Conservation (phyloP, 768 basidiomycete species). For the Terana coerulea region DNA sequence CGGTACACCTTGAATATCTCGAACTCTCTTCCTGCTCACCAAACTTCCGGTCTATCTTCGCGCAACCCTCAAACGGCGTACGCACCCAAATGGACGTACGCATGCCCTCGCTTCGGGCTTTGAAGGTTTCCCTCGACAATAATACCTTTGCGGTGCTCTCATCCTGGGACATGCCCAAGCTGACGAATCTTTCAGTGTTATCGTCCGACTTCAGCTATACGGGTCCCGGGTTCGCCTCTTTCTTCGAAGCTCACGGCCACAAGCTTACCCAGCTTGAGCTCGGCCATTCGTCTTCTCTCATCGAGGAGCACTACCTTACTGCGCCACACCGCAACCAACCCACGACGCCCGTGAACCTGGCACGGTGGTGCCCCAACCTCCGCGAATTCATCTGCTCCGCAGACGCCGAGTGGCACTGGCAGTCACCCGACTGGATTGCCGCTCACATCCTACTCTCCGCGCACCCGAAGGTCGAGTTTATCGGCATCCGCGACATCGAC, state of each 20-base stretch:
- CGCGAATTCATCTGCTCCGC: conserved; percentile 69
- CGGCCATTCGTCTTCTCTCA: conserved; percentile 63
- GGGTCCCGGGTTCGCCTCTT: conserved; percentile 57
- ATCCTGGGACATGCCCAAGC: conserved; percentile 59
- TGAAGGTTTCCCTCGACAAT: conserved; percentile 70
- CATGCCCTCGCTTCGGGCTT: conserved; percentile 61
- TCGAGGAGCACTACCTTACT: conserved; percentile 66
- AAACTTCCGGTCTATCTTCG: conserved; percentile 36
- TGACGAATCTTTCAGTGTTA: conserved; percentile 63
- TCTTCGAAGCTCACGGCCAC: conserved; percentile 63
- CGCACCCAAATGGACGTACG: conserved; percentile 30
- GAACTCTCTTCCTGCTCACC: conserved; percentile 59
- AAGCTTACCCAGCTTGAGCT: conserved; percentile 65
- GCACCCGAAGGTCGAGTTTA: conserved; percentile 58
- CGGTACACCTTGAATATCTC: conserved; percentile 58
- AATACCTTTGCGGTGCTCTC: conserved; percentile 65
- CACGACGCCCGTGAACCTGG: conserved; percentile 42
- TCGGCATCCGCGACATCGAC: conserved; percentile 71
- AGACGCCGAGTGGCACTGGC: conserved; percentile 81
- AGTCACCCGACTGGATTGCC: conserved; percentile 75
- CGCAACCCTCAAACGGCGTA: conserved; percentile 6
- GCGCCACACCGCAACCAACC: conserved; percentile 29
- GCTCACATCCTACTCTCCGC: conserved; percentile 67
- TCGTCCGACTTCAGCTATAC: conserved; percentile 70
- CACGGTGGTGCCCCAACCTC: conserved; percentile 68